These are phyloP conservation scores for Gnomoniopsis sp. DNA, from an alignment of 2,329 filamentous ascomycete genomes.

Conservation along the genomic window DNA sequence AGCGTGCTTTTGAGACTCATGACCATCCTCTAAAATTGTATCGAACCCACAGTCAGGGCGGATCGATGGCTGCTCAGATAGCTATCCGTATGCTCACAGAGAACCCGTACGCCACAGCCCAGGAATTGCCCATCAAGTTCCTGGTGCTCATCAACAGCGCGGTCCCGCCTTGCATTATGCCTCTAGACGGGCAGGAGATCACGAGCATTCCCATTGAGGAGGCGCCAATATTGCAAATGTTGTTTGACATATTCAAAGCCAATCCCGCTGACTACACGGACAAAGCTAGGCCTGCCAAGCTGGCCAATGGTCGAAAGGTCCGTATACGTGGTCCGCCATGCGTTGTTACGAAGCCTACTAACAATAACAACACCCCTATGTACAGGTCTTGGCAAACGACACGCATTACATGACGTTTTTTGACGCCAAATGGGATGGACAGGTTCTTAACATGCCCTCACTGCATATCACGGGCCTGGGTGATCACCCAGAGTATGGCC, in stretches of 20 bases:
- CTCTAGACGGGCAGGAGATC: constrained; percentile 9
- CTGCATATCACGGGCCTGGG: constrained; percentile 14
- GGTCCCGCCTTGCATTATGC: constrained; percentile 13
- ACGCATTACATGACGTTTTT: constrained; percentile 17
- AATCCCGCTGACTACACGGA: constrained; percentile 10
- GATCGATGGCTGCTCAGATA: constrained; percentile 16
- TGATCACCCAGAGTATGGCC: constrained; percentile 12
- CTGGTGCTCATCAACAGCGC: constrained; percentile 15
- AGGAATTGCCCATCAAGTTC: constrained; percentile 17
- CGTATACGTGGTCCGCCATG: not conserved
- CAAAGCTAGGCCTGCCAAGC: constrained; percentile 8
- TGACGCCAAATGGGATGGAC: constrained; percentile 12
- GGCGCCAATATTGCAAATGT: constrained; percentile 4
- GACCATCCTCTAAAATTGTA: not conserved
- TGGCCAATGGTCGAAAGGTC: constrained; percentile 14
- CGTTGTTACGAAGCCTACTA: not conserved
- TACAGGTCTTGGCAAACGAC: not conserved
- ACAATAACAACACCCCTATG: not conserved
- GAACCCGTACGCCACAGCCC: constrained; percentile 14
- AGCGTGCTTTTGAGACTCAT: not conserved
- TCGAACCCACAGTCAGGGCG: constrained; percentile 9
- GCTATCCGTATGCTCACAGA: constrained; percentile 12
- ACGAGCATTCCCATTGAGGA: constrained; percentile 14
- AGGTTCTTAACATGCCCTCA: constrained; percentile 12
- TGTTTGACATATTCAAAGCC: constrained; percentile 16